phyloP scores from a whole-genome alignment of 164 flowering plant genomes.

The Tetracentron sinense region DNA sequence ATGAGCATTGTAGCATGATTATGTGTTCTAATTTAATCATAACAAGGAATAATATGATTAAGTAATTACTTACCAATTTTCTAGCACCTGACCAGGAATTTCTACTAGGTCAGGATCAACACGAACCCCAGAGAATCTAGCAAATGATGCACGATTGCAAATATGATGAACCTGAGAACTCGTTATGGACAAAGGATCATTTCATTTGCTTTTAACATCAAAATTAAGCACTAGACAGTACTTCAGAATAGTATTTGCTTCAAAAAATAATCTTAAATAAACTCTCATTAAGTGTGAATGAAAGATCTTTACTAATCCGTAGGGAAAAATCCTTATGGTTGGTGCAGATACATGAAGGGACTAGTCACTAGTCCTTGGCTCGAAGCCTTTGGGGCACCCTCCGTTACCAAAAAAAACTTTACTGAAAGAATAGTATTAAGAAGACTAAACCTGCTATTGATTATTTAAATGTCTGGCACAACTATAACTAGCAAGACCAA shows the following conservation, averaged over 20 bases:
- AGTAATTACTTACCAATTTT: conserved; percentile 61
- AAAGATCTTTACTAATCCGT: too few relatives aligned
- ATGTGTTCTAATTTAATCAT: background rate
- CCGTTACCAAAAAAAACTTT: too few relatives aligned
- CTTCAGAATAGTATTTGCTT: background rate
- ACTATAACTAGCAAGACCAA: too few relatives aligned
- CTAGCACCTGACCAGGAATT: conserved; percentile 77
- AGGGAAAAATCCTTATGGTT: too few relatives aligned
- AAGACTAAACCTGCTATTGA: too few relatives aligned
- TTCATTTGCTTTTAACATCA: conserved; percentile 2
- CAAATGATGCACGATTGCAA: conserved; percentile 88
- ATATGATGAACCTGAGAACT: conserved; percentile 69
- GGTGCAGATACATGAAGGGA: too few relatives aligned
- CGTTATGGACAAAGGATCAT: conserved; percentile 10
- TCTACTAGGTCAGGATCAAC: conserved; percentile 88
- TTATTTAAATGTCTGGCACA: too few relatives aligned
- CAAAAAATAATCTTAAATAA: too few relatives aligned
- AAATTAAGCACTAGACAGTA: background rate
- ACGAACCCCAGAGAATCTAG: conserved; percentile 84
- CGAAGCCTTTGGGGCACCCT: too few relatives aligned
- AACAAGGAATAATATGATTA: background rate
- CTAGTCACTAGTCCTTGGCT: too few relatives aligned
- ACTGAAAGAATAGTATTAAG: too few relatives aligned
- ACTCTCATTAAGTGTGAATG: too few relatives aligned
- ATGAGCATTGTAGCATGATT: conserved; percentile 4